Evolutionary conservation across 345 rosid genomes (phyloP), one percentile per base, ranked within the genome.

Genomic region (Citrus medica): DNA sequence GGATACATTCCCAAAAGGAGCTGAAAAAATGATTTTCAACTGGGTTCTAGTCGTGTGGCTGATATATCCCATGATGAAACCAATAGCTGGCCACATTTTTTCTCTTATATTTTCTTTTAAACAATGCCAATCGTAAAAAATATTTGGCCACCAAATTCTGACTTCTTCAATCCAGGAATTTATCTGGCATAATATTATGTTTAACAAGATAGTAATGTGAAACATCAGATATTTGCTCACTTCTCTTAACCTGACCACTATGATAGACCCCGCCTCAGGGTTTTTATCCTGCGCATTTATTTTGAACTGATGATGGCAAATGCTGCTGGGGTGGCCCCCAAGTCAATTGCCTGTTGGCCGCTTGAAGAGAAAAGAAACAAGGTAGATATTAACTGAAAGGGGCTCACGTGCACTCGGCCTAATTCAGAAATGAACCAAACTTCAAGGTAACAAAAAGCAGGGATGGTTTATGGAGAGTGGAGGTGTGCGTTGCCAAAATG

Each of bases 321-420:
- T 35, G 37, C 21, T 19, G 59, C 16, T 46, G 16, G 9, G 53
- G n/a, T 60, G 78, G 82, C 67, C 17, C 82, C 76, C 16, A 35
- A 2, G 78, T 16, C 69, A 37, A 6, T 53, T 65, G 74, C 83
- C 65, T 38, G 79, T 30, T 42, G 6, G 69, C 77, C 77, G 61
- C 66, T 74, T 69, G 66, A 28, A 28, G 51, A 21, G 5, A 66
- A 78, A 63, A 58, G 46, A 53, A 63, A 42, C 76, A 70, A 56
- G 76, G 38, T 56, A 56, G 14, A 77, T 16, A 51, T 17, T 16
- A 51, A 24, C 30, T 25, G 22, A 17, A 35, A 5, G 12, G 61
- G 27, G 46, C 27, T 60, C 32, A 82, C 80, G 82, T 66, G 79
- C 61, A n/a, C 48, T 14, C 62, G 58, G n/a, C 21, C 40, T 35